Evolutionary conservation across 1,284 basidiomycete species (phyloP).

Genomic region (Cerrena zonata): DNA sequence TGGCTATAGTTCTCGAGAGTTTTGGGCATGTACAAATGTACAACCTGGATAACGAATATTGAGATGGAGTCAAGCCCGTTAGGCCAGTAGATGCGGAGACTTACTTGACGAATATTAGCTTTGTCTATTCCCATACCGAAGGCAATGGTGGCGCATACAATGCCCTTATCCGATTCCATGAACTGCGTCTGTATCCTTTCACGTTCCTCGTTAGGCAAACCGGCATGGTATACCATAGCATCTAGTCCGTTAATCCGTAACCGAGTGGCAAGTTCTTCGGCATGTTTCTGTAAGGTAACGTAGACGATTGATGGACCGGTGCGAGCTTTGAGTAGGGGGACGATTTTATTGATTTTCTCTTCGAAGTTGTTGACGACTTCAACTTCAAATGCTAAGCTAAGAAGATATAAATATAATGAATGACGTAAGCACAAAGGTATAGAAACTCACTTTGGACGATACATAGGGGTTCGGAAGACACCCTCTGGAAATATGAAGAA

Average conservation of each 20-base stretch:
- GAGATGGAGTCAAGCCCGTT: not conserved
- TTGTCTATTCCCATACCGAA: conserved; percentile 77
- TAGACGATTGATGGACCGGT: conserved; percentile 59
- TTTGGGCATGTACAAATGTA: conserved; percentile 64
- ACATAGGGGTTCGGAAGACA: conserved; percentile 38
- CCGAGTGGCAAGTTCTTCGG: conserved; percentile 55
- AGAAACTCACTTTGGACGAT: conserved; percentile 34
- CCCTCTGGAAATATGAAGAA: conserved; percentile 44
- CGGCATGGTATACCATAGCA: conserved; percentile 68
- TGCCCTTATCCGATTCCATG: conserved; percentile 56
- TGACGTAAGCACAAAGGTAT: not conserved
- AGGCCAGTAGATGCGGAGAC: not conserved
- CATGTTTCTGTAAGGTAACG: conserved; percentile 58
- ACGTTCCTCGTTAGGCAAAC: conserved; percentile 52
- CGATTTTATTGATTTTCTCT: conserved; percentile 35
- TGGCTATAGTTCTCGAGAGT: conserved; percentile 66
- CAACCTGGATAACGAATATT: conserved; percentile 40
- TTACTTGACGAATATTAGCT: conserved; percentile 32
- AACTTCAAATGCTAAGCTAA: conserved; percentile 56
- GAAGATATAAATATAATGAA: not conserved
- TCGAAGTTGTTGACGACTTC: conserved; percentile 38
- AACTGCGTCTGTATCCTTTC: conserved; percentile 54
- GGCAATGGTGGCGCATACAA: conserved; percentile 66
- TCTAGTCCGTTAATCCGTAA: conserved; percentile 43
- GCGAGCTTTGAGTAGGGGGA: conserved; percentile 45